Evolutionary conservation across 352 stramenopile genomes (phyloP), one percentile per base, ranked within the genome.

Genomic region (Phytophthora syringae): DNA sequence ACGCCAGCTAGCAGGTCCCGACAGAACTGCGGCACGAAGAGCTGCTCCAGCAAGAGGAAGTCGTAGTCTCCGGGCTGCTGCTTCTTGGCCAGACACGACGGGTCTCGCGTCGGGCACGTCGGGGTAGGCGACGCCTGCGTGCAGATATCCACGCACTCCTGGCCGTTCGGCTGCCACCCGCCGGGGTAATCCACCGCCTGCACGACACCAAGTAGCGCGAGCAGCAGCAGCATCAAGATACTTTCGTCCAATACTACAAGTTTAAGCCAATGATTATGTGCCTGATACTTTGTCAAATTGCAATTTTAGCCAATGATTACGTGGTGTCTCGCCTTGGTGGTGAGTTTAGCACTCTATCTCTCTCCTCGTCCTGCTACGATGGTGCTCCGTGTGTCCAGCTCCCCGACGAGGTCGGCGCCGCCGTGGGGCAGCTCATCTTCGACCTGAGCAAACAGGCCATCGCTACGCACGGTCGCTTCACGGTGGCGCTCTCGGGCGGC

Each of bases 401-500:
- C 58, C 36, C 76, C 16, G 86, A 93, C 47, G 69, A 84, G 42
- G 86, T 95, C 22, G 88, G 86, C 47, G 63, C 60, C 24, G 63
- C 75, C 1, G 82, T 93, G 18, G 83, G 80, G n/a, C 55, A 80
- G 48, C 70, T 94, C 37, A 82, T 94, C 34, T 74, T 82, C 22
- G 69, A 89, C 47, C 60, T 85, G 15, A 94, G 84, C 76, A 66
- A 86, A 60, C 62, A 89, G 18, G 69, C 83, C 13, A 93, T 94
- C 47, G 70, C 74, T 1, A 49, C 70, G 20, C 63, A 76, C 48
- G 88, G 78, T 45, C 74, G 77, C 64, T 96, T 96, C 72, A 92
- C 83, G 13, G 55, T 97, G 53, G 91, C 91, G 48, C 79, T 97
- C 49, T 97, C 90, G 24, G 91, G 91, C 39, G 88, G 88, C 34